phyloP scores from a whole-genome alignment of 768 basidiomycete species.

The Boletus insuetus region DNA sequence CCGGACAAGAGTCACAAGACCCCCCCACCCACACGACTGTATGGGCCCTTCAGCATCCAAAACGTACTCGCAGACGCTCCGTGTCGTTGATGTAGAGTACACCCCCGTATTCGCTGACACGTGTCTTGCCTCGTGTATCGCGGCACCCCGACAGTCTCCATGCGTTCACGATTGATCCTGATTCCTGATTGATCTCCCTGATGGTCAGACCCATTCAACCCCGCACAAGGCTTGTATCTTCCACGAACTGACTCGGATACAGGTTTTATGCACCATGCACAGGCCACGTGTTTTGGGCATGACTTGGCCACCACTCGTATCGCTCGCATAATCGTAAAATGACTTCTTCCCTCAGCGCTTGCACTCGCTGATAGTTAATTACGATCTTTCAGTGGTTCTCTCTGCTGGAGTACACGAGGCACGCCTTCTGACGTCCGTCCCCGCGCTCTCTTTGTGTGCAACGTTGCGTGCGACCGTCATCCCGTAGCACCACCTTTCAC shows the following conservation, averaged over 20 bases:
- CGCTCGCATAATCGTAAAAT: slow-evolving; percentile 10
- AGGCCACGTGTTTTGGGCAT: slow-evolving; percentile 26
- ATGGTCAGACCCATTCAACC: slow-evolving; percentile 4
- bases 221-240: slow-evolving; percentile 11
- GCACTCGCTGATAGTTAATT: slow-evolving; percentile 13
- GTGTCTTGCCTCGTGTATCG: slow-evolving; percentile 18
- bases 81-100: background rate
- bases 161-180: slow-evolving; percentile 12
- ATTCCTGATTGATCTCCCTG: slow-evolving; percentile 16
- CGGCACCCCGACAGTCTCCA: slow-evolving; percentile 15
- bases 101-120: background rate
- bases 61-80: background rate
- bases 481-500: background rate
- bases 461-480: slow-evolving; percentile 1
- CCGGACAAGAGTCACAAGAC: no score
- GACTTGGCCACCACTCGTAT: slow-evolving; percentile 10
- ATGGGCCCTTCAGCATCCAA: no score
- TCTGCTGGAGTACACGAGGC: slow-evolving; percentile 29
- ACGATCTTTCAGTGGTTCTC: slow-evolving; percentile 17
- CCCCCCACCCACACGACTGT: no score
- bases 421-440: slow-evolving; percentile 6
- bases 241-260: slow-evolving; percentile 13
- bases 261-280: slow-evolving; percentile 15
- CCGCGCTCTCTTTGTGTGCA: slow-evolving; percentile 1
- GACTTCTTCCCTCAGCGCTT: slow-evolving; percentile 10